Conservation (phyloP, 192 early-diverging fungal genomes). For the Entrophospora sp. region DNA sequence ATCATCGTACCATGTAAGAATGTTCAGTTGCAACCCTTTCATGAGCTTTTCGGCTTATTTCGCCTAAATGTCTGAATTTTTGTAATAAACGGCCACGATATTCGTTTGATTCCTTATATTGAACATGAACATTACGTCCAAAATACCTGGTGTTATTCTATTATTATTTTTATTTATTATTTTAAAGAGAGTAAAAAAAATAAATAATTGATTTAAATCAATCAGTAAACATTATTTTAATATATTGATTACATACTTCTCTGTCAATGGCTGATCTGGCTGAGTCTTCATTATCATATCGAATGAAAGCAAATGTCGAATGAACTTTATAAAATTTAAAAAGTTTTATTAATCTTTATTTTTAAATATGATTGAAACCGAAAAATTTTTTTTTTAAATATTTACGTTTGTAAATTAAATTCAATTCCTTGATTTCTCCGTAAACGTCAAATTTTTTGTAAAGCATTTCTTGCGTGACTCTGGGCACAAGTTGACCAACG, state of each 20-base stretch:
- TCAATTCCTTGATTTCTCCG: conserved; percentile 42
- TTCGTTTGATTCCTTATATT: conserved; percentile 25
- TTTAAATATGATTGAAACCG: neutral
- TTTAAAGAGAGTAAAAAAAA: too few species aligned
- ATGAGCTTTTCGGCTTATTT: neutral
- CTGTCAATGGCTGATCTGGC: conserved; percentile 41
- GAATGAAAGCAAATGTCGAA: conserved; percentile 61
- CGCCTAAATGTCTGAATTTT: neutral
- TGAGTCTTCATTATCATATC: conserved; percentile 38
- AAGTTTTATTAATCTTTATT: neutral
- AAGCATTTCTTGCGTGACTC: conserved; percentile 38
- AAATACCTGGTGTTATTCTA: conserved; percentile 26
- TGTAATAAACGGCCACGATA: conserved; percentile 15
- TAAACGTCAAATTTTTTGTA: conserved; percentile 43
- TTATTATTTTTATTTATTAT: too few species aligned
- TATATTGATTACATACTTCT: conserved; percentile 32
- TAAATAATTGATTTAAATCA: neutral
- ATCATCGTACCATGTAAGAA: neutral
- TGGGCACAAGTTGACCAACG: conserved; percentile 53
- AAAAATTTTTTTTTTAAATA: conserved; percentile 4
- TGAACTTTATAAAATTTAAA: neutral
- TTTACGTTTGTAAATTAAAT: conserved; percentile 43
- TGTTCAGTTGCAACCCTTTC: neutral
- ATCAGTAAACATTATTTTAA: neutral
- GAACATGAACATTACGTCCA: conserved; percentile 25